Percentiles rank a stretch among this genome's conserved stretches.
These are phyloP conservation scores for Cladosporium sp. DNA, from an alignment of 2,329 filamentous ascomycete species.

Conservation along the genomic window DNA sequence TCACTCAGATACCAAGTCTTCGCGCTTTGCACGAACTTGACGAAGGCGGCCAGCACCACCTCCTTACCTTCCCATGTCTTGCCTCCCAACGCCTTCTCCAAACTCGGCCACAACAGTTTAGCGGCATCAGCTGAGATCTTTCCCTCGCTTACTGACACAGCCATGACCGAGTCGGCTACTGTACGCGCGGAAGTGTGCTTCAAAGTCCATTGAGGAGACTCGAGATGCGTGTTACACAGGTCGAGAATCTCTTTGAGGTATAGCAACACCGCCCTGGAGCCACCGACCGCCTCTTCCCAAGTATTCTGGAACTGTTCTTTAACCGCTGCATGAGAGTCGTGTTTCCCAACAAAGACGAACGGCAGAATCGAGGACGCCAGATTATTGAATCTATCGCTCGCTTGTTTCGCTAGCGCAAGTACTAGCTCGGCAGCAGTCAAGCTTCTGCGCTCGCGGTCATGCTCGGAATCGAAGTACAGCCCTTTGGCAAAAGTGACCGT, in stretches of 20 bases:
- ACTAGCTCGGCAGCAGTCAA: constrained; percentile 79
- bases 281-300: constrained; percentile 88
- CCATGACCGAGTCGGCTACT: constrained; percentile 66
- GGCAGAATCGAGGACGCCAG: constrained; percentile 73
- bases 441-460: constrained; percentile 55
- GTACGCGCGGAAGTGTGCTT: constrained; percentile 84
- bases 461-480: constrained; percentile 77
- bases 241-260: constrained; percentile 78
- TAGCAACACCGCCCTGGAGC: constrained; percentile 71
- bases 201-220: constrained; percentile 80
- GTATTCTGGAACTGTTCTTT: constrained; percentile 75
- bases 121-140: constrained; percentile 47
- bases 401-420: constrained; percentile 75
- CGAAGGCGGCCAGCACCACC: constrained; percentile 72
- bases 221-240: constrained; percentile 63
- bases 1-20: constrained; percentile 55
- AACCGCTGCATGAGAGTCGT: constrained; percentile 78
- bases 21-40: constrained; percentile 67
- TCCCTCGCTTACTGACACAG: constrained; percentile 49
- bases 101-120: constrained; percentile 65
- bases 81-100: constrained; percentile 75
- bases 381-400: constrained; percentile 79
- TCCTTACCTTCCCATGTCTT: constrained; percentile 96
- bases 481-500: constrained; percentile 55
- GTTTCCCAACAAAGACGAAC: constrained; percentile 80